Evolutionary conservation across 2,329 filamentous ascomycete species (phyloP), one percentile per base, ranked within the genome.

Genomic region (Aureobasidium sp.): DNA sequence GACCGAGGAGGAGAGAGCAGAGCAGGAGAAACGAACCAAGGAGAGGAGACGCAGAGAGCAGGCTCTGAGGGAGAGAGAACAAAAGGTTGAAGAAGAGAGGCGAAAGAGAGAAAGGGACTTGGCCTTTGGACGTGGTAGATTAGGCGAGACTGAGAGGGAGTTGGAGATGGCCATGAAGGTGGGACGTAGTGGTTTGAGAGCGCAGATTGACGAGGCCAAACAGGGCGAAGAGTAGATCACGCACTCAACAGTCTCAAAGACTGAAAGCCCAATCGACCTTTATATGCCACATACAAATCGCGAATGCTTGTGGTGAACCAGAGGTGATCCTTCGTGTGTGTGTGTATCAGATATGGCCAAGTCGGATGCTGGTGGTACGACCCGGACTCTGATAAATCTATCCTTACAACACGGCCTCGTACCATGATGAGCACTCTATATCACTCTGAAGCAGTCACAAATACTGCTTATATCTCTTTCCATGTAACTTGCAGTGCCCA

Each of bases 131-230:
- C 66, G 65, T 75, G 77, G 56, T 73, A 76, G 4, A 85, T 89
- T 7, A 81, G 82, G 33, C 84, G 86, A 89, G 62, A 85, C 86
- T 66, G 87, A 90, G 73, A 78, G 80, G 65, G 85, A 89, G 69
- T 74, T 91, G 61, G 82, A 88, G 69, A 77, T 79, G 65, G 88
- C 88, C 0, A 87, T 90, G 85, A 81, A 81, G 63, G 81, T 90
- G 14, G 81, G 82, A 0, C 89, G 87, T 72, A 82, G 80, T 63
- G 88, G 87, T 0, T 65, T 90, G 66, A 82, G 83, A 68, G 82
- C 80, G 27, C 85, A 90, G 70, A 69, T 89, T 61, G 68, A 74
- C 56, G 72, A 66, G 17, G 60, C 39, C 24, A 44, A 56, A 14
- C 27, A 24, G 27, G 29, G 24, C n/a, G 29, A 35, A 5, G 39